phyloP scores from a whole-genome alignment of 2,329 filamentous ascomycete species.

The Fusarium gaditjirri region DNA sequence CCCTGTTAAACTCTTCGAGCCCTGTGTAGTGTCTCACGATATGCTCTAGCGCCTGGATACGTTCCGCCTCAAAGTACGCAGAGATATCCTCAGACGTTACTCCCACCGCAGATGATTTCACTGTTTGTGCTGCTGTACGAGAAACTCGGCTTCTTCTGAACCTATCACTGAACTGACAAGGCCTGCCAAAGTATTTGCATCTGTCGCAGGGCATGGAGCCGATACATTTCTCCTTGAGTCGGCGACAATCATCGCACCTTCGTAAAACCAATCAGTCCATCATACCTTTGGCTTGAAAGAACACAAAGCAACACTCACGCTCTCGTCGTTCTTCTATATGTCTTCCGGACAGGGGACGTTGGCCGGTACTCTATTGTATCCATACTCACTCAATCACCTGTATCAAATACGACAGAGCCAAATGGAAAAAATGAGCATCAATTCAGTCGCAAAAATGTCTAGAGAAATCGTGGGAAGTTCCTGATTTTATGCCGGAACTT shows the following conservation, averaged over 20 bases:
- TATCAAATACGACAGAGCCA: background rate
- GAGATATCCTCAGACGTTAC: background rate
- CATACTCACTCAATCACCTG: background rate
- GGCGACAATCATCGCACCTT: constrained; percentile 38
- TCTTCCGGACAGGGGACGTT: background rate
- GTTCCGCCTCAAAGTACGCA: constrained; percentile 25
- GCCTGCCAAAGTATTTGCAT: constrained; percentile 27
- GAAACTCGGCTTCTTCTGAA: constrained; percentile 19
- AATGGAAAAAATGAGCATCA: background rate
- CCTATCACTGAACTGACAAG: constrained; percentile 29
- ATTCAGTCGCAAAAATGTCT: background rate
- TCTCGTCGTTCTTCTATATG: constrained; percentile 12
- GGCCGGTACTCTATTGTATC: background rate
- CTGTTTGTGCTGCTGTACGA: background rate
- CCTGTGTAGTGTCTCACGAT: constrained; percentile 34
- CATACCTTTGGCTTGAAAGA: background rate
- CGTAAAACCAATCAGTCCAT: background rate
- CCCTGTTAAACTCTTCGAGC: constrained; percentile 18
- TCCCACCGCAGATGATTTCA: background rate
- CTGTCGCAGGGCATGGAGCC: constrained; percentile 31
- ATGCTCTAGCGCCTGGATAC: constrained; percentile 31
- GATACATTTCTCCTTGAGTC: constrained; percentile 37
- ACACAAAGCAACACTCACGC: background rate
- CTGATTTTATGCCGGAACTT: constrained; percentile 1
- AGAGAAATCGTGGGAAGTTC: background rate